Base-by-base conservation (phyloP, 352 stramenopile species). In the Pythium guiyangense region DNA sequence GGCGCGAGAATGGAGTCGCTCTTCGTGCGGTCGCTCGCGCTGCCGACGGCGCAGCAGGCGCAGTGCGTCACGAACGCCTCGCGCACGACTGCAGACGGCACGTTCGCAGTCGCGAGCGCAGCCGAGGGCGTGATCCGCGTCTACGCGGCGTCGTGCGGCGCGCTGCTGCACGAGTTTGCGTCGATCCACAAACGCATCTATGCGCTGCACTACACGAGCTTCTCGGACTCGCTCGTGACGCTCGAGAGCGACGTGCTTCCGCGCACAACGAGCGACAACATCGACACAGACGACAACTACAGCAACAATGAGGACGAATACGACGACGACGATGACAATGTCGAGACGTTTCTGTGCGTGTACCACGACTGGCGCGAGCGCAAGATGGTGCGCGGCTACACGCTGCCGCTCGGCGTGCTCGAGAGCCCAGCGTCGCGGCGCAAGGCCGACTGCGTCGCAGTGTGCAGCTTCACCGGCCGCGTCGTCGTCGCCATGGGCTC, bases 301-400 rank as follows among this genome's bases (percentile, higher is more conserved):
- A 56, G 68, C 11, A 53, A 66, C 14, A 34, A 44, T 4, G n/a
- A n/a, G n/a, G n/a, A n/a, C n/a, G n/a, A n/a, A n/a, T n/a, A n/a
- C n/a, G 58, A 49, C 2, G 39, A 48, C 1, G 31, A 67, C 15
- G 37, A 42, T 42, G 69, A 75, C 15, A 79, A 86, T 18, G 74
- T 66, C 14, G 84, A 94, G 66, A 92, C 77, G 4, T 94, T 90
- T 51, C 60, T 94, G 27, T 94, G 84, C 35, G 84, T 94, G 9
- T 94, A 94, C 59, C 84, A 94, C 65, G 84, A 94, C 66, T 94
- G 84, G 84, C 80, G 84, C 31, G 80, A 88, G 64, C 73, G 71
- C 40, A 79, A 79, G 58, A 83, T 90, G 59, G 84, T 94, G 49
- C 80, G 84, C 2, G 84, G 79, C 4, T 94, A 94, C 66, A 92